phyloP scores from a whole-genome alignment of 345 rosid species.

The Eutrema yunnanense region DNA sequence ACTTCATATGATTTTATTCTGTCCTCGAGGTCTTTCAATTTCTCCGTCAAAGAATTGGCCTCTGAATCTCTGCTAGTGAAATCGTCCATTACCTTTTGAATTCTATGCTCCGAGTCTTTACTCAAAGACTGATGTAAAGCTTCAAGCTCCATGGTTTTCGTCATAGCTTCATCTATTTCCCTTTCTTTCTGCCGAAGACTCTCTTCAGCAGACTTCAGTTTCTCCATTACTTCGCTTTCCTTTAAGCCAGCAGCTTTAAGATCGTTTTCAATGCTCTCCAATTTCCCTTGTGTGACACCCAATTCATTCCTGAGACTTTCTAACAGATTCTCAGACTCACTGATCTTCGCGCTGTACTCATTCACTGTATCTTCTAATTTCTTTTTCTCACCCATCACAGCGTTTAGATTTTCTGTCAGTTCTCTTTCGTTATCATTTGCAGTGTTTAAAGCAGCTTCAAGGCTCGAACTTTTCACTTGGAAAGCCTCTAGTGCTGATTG shows the following conservation, averaged over 20 bases:
- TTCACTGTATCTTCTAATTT: constrained; percentile 52
- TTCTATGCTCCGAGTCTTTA: constrained; percentile 59
- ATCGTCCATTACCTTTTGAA: constrained; percentile 52
- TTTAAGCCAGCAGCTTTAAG: constrained; percentile 56
- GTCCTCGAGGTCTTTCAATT: constrained; percentile 52
- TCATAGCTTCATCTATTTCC: constrained; percentile 49
- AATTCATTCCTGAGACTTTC: constrained; percentile 66
- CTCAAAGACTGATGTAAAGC: constrained; percentile 46
- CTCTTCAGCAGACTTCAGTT: constrained; percentile 76
- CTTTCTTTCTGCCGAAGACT: constrained; percentile 50
- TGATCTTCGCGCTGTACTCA: constrained; percentile 44
- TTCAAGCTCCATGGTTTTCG: constrained; percentile 59
- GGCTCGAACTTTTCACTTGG: constrained; percentile 60
- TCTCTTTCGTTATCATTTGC: constrained; percentile 64
- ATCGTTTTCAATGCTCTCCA: constrained; percentile 59
- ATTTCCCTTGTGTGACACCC: constrained; percentile 50
- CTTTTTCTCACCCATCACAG: constrained; percentile 60
- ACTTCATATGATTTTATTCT: constrained; percentile 53
- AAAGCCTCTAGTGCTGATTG: constrained; percentile 66
- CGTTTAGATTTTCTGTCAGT: constrained; percentile 46
- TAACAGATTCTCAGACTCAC: constrained; percentile 65
- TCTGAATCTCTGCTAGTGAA: constrained; percentile 69
- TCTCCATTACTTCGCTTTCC: constrained; percentile 58
- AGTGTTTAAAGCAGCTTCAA: constrained; percentile 58
- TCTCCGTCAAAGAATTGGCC: constrained; percentile 60